phyloP scores from a whole-genome alignment of 176 grass and related monocot genomes.

The Avena atlantica region DNA sequence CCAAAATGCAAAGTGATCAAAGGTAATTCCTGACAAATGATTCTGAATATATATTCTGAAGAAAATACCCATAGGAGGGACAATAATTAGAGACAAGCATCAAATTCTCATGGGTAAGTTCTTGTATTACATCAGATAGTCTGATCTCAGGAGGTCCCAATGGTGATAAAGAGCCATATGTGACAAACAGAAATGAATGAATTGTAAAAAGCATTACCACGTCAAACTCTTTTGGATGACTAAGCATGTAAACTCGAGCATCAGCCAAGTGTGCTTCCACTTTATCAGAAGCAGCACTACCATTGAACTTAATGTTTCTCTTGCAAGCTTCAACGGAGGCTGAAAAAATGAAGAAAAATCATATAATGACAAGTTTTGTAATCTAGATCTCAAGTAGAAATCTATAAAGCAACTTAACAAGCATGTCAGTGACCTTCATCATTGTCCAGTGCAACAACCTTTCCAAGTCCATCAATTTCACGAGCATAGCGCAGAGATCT shows the following conservation, averaged over 20 bases:
- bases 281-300: conserved; percentile 67
- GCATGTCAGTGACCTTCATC: conserved; percentile 64
- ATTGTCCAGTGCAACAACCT: conserved; percentile 89
- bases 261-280: conserved; percentile 93
- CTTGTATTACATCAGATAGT: background rate
- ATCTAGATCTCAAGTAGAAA: conserved; percentile 6
- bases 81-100: background rate
- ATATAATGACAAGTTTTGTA: background rate
- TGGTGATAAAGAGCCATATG: background rate
- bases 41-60: background rate
- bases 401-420: background rate
- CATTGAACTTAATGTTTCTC: conserved; percentile 92
- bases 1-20: background rate
- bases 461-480: conserved; percentile 77
- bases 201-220: conserved; percentile 51
- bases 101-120: background rate
- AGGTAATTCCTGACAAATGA: background rate
- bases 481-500: conserved; percentile 87
- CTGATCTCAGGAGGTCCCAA: background rate
- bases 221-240: conserved; percentile 97
- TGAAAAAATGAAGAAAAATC: conserved; percentile 50
- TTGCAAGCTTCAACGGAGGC: conserved; percentile 92
- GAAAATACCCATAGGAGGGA: background rate
- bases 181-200: background rate
- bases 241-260: conserved; percentile 98